Evolutionary conservation across 345 rosid genomes (phyloP).

Genomic region (Aquilaria yunnanensis): DNA sequence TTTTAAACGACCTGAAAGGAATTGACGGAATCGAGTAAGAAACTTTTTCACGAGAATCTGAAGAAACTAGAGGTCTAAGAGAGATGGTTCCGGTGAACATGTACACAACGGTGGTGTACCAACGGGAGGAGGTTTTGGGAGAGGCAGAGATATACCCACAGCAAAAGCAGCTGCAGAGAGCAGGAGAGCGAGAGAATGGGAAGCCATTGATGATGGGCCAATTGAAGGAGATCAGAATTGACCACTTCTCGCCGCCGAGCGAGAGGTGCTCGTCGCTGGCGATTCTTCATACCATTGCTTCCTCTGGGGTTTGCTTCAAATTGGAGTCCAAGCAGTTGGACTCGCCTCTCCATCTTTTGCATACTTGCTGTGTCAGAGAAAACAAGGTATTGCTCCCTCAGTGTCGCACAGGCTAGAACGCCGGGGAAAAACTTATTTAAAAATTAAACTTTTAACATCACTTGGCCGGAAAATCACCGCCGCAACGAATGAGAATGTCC

Average conservation of each 20-base stretch:
- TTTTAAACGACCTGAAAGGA: constrained; percentile 19
- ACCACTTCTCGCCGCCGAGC: constrained; percentile 63
- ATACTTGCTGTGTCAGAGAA: constrained; percentile 70
- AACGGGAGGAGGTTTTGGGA: constrained; percentile 58
- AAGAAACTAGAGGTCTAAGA: constrained; percentile 12
- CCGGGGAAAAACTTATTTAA: too few species aligned
- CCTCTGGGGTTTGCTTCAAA: constrained; percentile 85
- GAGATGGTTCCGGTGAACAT: constrained; percentile 23
- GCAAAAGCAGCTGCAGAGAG: constrained; percentile 22
- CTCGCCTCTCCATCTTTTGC: constrained; percentile 57
- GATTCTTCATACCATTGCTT: constrained; percentile 71
- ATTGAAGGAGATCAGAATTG: constrained; percentile 65
- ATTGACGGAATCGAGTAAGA: constrained; percentile 11
- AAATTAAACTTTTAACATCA: too few species aligned
- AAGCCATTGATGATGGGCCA: constrained; percentile 29
- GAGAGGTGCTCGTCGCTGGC: constrained; percentile 96
- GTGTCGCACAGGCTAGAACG: constrained; percentile 7
- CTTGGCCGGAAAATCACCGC: not conserved
- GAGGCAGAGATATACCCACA: constrained; percentile 66
- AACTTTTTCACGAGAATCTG: constrained; percentile 21
- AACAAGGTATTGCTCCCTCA: constrained; percentile 70
- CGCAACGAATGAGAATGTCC: too few species aligned
- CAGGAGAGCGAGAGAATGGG: constrained; percentile 18
- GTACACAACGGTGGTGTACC: constrained; percentile 67
- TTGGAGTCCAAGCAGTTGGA: constrained; percentile 60